Conservation (phyloP, 2,329 filamentous ascomycete species). For the Paraconiothyrium sp. region DNA sequence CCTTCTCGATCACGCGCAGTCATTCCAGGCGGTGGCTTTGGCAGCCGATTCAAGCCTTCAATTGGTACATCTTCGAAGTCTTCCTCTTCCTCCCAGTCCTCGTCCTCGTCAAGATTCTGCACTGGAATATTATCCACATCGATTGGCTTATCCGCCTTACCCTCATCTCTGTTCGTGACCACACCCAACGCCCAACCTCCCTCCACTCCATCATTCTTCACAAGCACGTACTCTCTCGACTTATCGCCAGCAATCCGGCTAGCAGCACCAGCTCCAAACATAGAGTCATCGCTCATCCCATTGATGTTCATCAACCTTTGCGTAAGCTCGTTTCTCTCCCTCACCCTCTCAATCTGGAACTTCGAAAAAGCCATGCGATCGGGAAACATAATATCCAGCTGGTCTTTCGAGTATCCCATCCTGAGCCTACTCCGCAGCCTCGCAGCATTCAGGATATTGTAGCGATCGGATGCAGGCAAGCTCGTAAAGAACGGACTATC, state of each 20-base stretch:
- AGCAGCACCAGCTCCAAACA: conserved; percentile 68
- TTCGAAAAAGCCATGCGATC: conserved; percentile 96
- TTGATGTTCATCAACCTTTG: conserved; percentile 94
- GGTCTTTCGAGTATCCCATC: conserved; percentile 97
- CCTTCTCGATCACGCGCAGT: conserved; percentile 43
- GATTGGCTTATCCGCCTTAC: conserved; percentile 85
- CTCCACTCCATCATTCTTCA: conserved; percentile 94
- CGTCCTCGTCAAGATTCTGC: conserved; percentile 66
- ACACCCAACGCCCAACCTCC: conserved; percentile 97
- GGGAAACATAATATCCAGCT: conserved; percentile 95
- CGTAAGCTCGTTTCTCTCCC: conserved; percentile 91
- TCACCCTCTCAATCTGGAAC: conserved; percentile 95
- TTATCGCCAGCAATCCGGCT: conserved; percentile 82
- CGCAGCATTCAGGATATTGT: conserved; percentile 97
- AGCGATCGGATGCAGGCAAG: conserved; percentile 86
- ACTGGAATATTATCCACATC: conserved; percentile 76
- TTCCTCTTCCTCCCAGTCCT: conserved; percentile 75
- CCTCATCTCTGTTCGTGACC: conserved; percentile 84
- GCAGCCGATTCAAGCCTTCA: conserved; percentile 85
- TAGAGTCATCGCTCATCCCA: conserved; percentile 83
- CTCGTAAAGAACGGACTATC: conserved; percentile 95
- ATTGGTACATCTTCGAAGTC: conserved; percentile 95
- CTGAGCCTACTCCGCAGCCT: conserved; percentile 85
- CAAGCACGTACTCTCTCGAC: conserved; percentile 91
- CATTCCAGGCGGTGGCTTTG: conserved; percentile 62